These are phyloP conservation scores for Hyparrhenia diplandra DNA, from an alignment of 176 grass and related monocot genomes.

Conservation along the genomic window DNA sequence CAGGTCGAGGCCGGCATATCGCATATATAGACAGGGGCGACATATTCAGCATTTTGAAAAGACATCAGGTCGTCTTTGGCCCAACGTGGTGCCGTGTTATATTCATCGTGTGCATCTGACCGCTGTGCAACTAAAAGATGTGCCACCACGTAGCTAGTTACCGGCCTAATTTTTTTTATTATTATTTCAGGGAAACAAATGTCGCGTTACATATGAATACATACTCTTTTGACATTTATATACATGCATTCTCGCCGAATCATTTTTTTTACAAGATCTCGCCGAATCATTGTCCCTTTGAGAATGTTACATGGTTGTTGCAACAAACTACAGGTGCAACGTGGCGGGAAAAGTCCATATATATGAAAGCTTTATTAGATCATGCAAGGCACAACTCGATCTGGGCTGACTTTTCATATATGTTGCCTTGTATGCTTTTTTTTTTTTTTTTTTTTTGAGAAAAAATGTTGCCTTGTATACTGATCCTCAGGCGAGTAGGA, in stretches of 20 bases:
- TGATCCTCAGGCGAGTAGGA: too few relatives aligned
- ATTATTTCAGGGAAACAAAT: background rate
- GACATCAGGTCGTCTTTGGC: background rate
- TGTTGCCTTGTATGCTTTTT: too few relatives aligned
- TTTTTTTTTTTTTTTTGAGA: too few relatives aligned
- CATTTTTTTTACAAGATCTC: too few relatives aligned
- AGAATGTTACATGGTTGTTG: background rate
- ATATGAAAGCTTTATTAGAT: background rate
- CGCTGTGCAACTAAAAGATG: background rate
- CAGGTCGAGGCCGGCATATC: background rate
- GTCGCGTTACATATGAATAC: background rate
- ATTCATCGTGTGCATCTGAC: background rate
- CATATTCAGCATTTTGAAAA: background rate
- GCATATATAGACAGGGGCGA: conserved; percentile 22
- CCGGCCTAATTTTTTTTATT: background rate
- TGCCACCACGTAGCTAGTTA: conserved; percentile 13
- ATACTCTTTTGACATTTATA: background rate
- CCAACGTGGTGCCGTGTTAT: conserved; percentile 23
- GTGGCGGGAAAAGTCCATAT: background rate
- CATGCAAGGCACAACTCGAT: background rate
- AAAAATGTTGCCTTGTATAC: too few relatives aligned
- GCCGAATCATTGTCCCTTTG: background rate
- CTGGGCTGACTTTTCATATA: background rate
- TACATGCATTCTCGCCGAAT: too few relatives aligned
- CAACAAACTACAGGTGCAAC: background rate